Conservation (phyloP, 441 rosid genomes). For the Adansonia rubrostipa region DNA sequence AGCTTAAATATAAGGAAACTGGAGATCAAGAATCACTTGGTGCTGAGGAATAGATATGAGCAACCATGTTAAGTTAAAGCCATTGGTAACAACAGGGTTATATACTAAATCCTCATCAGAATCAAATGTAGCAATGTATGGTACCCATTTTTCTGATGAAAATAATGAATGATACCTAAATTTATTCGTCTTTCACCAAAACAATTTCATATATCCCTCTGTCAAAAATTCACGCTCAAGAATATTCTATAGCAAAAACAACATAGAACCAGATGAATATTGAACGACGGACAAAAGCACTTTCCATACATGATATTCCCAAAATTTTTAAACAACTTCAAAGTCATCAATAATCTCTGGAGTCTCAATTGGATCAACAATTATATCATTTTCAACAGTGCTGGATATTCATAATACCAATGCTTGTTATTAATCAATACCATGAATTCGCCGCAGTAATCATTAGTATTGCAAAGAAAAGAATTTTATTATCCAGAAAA, state of each 20-base stretch:
- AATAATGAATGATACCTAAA: background rate
- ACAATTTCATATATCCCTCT: background rate
- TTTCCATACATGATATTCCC: background rate
- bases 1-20: background rate
- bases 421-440: background rate
- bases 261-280: background rate
- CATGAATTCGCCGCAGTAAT: too few species aligned
- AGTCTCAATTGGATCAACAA: slow-evolving; percentile 72
- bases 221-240: background rate
- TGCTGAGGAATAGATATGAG: background rate
- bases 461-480: background rate
- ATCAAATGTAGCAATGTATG: background rate
- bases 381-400: slow-evolving; percentile 86
- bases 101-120: too few species aligned
- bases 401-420: slow-evolving; percentile 36
- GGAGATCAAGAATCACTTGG: background rate
- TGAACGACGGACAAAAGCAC: background rate
- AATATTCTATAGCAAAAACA: background rate
- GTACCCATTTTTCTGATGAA: background rate
- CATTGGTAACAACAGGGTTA: background rate
- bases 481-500: background rate
- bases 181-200: background rate
- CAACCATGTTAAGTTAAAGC: background rate
- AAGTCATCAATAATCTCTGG: slow-evolving; percentile 86
- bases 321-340: slow-evolving; percentile 42